These are phyloP conservation scores for Boletus coccyginus DNA, from an alignment of 768 basidiomycete species.

Conservation along the genomic window DNA sequence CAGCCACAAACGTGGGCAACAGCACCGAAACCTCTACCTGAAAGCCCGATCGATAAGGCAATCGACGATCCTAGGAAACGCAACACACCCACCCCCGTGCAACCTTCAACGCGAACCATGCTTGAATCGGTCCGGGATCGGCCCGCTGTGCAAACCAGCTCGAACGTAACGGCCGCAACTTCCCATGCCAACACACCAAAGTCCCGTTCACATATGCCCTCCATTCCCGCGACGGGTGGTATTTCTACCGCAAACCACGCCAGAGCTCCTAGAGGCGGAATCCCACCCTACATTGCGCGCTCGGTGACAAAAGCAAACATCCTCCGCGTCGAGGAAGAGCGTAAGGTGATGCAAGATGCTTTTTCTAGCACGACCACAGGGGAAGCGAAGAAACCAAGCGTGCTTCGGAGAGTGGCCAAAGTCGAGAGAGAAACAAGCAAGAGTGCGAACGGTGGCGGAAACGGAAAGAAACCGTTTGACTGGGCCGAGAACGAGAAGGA, in stretches of 20 bases:
- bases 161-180: background rate
- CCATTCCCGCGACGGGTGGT: background rate
- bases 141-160: background rate
- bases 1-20: background rate
- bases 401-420: conserved; percentile 13
- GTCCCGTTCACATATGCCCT: background rate
- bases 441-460: background rate
- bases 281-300: conserved; percentile 32
- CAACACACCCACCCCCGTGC: background rate
- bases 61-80: background rate
- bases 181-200: conserved; percentile 1
- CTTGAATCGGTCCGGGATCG: conserved; percentile 3
- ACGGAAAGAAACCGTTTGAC: conserved; percentile 44
- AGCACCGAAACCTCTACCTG: background rate
- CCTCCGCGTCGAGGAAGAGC: conserved; percentile 24
- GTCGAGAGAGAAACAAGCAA: conserved; percentile 1
- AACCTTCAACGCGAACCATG: background rate
- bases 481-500: conserved; percentile 76
- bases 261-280: conserved; percentile 27
- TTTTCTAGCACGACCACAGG: background rate
- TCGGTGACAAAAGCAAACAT: conserved; percentile 28
- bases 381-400: conserved; percentile 26
- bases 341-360: conserved; percentile 17
- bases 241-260: conserved; percentile 2
- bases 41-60: background rate